Conservation (phyloP, 1,139 yeast genomes). For the Scheffersomyces stambukii region DNA sequence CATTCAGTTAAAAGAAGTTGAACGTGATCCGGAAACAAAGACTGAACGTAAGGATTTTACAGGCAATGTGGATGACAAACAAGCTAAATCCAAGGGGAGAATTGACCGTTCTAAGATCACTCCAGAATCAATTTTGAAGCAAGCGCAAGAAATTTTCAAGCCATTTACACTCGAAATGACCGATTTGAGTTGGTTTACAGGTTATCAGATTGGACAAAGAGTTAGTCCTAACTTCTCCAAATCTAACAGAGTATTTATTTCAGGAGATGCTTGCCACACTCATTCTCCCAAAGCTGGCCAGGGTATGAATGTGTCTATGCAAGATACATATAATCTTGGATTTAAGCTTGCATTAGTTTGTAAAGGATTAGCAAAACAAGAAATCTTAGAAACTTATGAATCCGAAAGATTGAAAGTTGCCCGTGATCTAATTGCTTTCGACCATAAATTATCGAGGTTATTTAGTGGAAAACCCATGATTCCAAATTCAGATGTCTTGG, state of each 20-base stretch:
- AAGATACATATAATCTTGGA: conserved; percentile 30
- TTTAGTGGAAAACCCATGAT: conserved; percentile 25
- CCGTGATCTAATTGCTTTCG: conserved; percentile 28
- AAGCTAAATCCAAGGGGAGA: conserved; percentile 14
- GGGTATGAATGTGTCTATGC: conserved; percentile 31
- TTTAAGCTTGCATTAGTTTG: conserved; percentile 32
- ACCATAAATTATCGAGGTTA: conserved; percentile 25
- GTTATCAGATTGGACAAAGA: conserved; percentile 34
- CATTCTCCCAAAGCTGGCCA: conserved; percentile 39
- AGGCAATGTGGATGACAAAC: conserved; percentile 9
- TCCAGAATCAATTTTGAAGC: conserved; percentile 23
- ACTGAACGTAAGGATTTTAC: conserved; percentile 4
- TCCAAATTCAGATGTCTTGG: conserved; percentile 12
- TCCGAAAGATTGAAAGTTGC: conserved; percentile 27
- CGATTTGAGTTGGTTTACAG: conserved; percentile 27
- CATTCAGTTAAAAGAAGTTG: conserved; percentile 22
- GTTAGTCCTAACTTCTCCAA: conserved; percentile 22
- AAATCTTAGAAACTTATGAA: conserved; percentile 26
- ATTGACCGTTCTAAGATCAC: conserved; percentile 24
- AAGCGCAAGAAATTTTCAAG: conserved; percentile 23
- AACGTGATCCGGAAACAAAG: conserved; percentile 13
- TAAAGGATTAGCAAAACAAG: conserved; percentile 19
- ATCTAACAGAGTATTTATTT: conserved; percentile 24
- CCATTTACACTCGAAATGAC: conserved; percentile 28
- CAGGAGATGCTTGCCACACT: conserved; percentile 38